Evolutionary conservation across 306 rosid genomes (phyloP).

Genomic region (Sphenostylis stenocarpa): DNA sequence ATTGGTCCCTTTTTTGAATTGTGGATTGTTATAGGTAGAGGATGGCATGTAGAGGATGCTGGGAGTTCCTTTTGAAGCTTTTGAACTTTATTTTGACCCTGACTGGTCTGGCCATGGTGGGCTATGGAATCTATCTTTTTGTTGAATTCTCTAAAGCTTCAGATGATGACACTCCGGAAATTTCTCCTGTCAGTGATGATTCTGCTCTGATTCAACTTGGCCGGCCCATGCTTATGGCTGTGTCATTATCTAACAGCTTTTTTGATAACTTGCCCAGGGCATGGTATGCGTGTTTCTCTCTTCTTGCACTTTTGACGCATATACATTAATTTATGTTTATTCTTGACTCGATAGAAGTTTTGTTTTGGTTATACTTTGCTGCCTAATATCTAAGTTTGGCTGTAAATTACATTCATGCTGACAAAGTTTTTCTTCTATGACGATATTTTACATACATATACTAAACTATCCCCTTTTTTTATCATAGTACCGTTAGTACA

Average conservation of each 20-base stretch:
- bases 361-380: background rate
- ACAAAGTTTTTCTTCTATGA: background rate
- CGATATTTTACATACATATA: background rate
- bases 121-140: conserved; percentile 90
- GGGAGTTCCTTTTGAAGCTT: conserved; percentile 86
- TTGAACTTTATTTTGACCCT: conserved; percentile 80
- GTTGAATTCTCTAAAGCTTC: conserved; percentile 53
- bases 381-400: background rate
- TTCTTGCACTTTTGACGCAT: background rate
- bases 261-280: conserved; percentile 72
- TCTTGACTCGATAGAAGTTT: background rate
- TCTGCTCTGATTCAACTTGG: conserved; percentile 58
- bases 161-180: background rate
- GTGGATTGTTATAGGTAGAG: conserved; percentile 39
- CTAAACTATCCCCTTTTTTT: background rate
- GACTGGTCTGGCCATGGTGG: conserved; percentile 90
- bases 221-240: conserved; percentile 76
- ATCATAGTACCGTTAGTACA: background rate
- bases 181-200: conserved; percentile 37
- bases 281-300: conserved; percentile 64
- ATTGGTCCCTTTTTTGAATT: conserved; percentile 36
- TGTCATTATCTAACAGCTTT: conserved; percentile 53
- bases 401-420: background rate
- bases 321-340: too few species aligned
- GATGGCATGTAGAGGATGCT: conserved; percentile 95